Conservation (phyloP, 129 eudicot genomes). For the Flaveria brownii region DNA sequence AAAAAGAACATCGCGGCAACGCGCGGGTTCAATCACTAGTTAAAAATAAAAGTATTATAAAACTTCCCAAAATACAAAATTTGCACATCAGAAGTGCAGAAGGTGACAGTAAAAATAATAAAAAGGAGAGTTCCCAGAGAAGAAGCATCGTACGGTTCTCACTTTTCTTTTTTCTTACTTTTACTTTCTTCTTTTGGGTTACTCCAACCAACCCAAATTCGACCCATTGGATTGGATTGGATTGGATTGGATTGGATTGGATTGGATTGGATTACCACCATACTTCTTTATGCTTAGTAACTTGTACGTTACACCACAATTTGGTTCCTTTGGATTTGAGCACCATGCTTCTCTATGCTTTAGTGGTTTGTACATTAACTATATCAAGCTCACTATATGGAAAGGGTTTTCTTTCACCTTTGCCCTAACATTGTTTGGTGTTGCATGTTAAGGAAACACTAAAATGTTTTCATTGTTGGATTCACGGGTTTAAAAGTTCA, state of each 20-base stretch:
- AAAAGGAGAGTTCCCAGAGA: constrained; percentile 28
- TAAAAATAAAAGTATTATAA: not conserved
- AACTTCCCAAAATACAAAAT: not conserved
- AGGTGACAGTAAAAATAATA: constrained; percentile 27
- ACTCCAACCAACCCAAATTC: constrained; percentile 29
- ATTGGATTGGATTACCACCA: constrained; percentile 5
- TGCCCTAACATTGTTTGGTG: constrained; percentile 26
- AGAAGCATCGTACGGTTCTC: constrained; percentile 28
- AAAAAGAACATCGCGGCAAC: too few species aligned
- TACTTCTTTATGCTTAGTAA: constrained; percentile 21
- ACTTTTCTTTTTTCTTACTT: constrained; percentile 24
- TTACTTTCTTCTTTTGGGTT: constrained; percentile 35
- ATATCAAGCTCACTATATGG: constrained; percentile 13
- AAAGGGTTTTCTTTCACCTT: constrained; percentile 33
- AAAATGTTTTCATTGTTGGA: not conserved
- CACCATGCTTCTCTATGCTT: constrained; percentile 25
- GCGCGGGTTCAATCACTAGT: too few species aligned
- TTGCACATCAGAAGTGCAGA: constrained; percentile 18
- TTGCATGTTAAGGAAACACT: constrained; percentile 31
- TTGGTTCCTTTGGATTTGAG: constrained; percentile 25
- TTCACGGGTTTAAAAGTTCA: not conserved
- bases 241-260: constrained; percentile 6
- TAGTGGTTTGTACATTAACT: constrained; percentile 24
- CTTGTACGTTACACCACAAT: constrained; percentile 24
- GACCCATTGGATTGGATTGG: constrained; percentile 21